Base-by-base conservation (phyloP, 2,329 filamentous ascomycete species). In the Hypoxylon sp. region DNA sequence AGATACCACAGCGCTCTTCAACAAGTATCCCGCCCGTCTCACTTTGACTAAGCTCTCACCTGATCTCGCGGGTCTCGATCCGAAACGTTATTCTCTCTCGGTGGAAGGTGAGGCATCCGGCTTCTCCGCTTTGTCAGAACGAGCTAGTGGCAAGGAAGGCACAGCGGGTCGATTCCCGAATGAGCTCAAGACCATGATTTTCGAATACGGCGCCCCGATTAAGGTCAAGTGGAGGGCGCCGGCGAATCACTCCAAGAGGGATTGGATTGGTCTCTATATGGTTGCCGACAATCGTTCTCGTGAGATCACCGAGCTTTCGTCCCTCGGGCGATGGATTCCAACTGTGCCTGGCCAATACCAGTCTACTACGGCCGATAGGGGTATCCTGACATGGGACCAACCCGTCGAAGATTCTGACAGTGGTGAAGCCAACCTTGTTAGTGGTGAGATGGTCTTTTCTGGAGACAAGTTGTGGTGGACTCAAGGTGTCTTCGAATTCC, bases 391-490 rank as follows among this genome's bases (percentile, higher is more conserved):
- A 1, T 90, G 88, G 8, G 91, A 98, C 75, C 83, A 89, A 37
- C 82, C 87, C 0, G 79, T 90, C 0, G 78, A 84, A 71, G 81
- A 71, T 82, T 84, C 75, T 11, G 86, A 89, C 60, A 83, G 84
- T 0, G 83, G 85, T 2, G 86, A 86, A 2, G 82, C 81, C 17
- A 86, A 92, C 64, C 85, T 90, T 71, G 87, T 93, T 3, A 86
- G 88, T 11, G 96, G 96, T 48, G 94, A 97, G 78, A 91, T 98
- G 76, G 81, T 93, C 11, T 98, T 99, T 77, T 85, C 90, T 8
- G 95, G 96, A 53, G 95, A 98, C 82, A 97, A 97, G 82, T 87
- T 98, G 2, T 99, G 94, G 91, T 99, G 96, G 96, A 97, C 92
- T 0, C 92, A 95, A 68, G 96, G 96, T 61, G 92, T 97, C 2